Evolutionary conservation across 257 asterid species (phyloP), one percentile per base, ranked within the genome.

Genomic region (Lycium ferocissimum): DNA sequence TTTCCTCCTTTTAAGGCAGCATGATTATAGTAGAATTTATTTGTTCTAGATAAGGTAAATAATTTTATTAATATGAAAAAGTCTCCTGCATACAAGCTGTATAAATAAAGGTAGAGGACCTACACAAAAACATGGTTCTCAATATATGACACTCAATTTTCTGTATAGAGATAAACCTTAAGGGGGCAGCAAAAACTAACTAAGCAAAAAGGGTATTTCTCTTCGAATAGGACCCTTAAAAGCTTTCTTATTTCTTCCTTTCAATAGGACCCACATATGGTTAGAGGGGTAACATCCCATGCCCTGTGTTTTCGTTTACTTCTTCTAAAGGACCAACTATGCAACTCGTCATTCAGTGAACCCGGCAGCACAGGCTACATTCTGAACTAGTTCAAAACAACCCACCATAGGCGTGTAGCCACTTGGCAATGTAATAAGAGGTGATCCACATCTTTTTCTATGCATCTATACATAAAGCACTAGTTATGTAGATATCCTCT

Each of bases 161-260:
- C 81, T 51, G 51, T 49, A 75, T 13, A 12, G 61, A 75, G n/a
- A 47, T 12, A 75, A 47, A 75, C 12, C 49, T 49, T 53, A 75
- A 3, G 45, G 45, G 51, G 59, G 43, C 13, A 13, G 61, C 11
- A 75, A 75, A 75, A 49, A 15, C 22, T 22, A 75, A 22, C 62
- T 13, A 49, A 26, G 8, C 22, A 75, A 49, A 51, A 22, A 49
- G 71, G 62, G 22, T 12, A 12, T 49, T 51, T 51, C 62, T 51
- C 51, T 49, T 75, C 51, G 14, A 75, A 22, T 49, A 14, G 3
- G 45, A 49, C 6, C 12, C 81, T 49, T 62, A 7, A 75, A 75
- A 49, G 62, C 81, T 75, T 75, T 22, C 62, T n/a, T 75, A 49
- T 49, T 75, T 53, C 81, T 75, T 75, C 61, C 62, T 49, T 75